Conservation (phyloP, 257 asterid genomes). For the Nicotiana knightiana region DNA sequence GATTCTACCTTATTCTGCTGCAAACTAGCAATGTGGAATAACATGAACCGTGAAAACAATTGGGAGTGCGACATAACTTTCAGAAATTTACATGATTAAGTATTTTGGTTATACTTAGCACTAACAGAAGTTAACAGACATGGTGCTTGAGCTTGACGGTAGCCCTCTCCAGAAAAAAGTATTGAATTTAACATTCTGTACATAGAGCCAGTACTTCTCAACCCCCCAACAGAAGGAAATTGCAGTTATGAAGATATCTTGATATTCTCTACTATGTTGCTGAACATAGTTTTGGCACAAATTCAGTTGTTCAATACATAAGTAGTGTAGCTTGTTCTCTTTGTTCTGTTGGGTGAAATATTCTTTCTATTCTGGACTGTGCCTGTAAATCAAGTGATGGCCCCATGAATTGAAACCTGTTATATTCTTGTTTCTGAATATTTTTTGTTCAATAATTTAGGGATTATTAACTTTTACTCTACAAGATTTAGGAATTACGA, state of each 20-base stretch:
- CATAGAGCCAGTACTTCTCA: not conserved
- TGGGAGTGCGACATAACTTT: not conserved
- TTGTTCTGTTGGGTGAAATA: not conserved
- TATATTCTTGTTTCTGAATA: too few species aligned
- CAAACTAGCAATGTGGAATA: conserved; percentile 4
- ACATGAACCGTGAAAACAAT: not conserved
- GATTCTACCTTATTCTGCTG: conserved; percentile 32
- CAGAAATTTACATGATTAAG: not conserved
- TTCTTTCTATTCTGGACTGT: not conserved
- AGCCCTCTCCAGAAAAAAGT: not conserved
- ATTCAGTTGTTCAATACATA: not conserved
- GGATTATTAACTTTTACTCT: too few species aligned
- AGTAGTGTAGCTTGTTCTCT: not conserved
- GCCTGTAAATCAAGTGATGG: not conserved
- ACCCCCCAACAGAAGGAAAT: not conserved
- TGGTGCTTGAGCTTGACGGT: not conserved
- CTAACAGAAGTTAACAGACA: not conserved
- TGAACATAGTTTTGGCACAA: not conserved
- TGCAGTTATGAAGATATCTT: not conserved
- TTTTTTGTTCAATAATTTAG: too few species aligned
- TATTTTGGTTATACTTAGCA: not conserved
- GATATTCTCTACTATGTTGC: not conserved
- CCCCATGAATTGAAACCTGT: not conserved
- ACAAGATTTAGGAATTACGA: too few species aligned
- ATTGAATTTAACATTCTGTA: not conserved